phyloP scores from a whole-genome alignment of 495 filamentous ascomycete species.

The Penicillium mononematosum region DNA sequence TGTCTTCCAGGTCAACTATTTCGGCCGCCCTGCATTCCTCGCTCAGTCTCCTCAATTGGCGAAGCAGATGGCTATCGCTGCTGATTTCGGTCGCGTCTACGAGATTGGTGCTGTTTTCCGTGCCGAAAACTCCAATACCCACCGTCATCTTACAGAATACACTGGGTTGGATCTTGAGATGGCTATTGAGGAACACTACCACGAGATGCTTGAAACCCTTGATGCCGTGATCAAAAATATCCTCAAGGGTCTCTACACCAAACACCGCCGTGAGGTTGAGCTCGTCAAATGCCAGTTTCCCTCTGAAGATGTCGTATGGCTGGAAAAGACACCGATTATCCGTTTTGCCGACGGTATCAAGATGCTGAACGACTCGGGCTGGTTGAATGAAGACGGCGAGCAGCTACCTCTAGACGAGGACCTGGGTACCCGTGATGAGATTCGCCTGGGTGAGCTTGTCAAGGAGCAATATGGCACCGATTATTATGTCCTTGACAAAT shows the following conservation, averaged over 20 bases:
- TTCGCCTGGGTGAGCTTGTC: conserved; percentile 77
- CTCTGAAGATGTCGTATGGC: conserved; percentile 70
- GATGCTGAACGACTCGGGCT: conserved; percentile 79
- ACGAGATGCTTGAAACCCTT: conserved; percentile 74
- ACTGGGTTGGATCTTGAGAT: conserved; percentile 95
- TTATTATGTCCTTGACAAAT: conserved; percentile 95
- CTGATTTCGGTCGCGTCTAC: conserved; percentile 84
- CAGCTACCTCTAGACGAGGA: conserved; percentile 69
- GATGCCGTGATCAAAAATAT: conserved; percentile 81
- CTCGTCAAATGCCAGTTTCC: conserved; percentile 64
- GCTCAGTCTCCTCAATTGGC: conserved; percentile 92
- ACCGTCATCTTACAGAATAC: conserved; percentile 93
- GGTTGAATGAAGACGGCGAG: conserved; percentile 73
- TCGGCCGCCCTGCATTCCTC: conserved; percentile 75
- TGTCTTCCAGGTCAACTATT: conserved; percentile 87
- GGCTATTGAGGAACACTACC: conserved; percentile 87
- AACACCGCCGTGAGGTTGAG: conserved; percentile 67
- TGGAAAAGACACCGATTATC: conserved; percentile 78
- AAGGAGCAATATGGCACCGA: conserved; percentile 85
- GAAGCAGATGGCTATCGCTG: conserved; percentile 91
- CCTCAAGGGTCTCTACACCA: conserved; percentile 66
- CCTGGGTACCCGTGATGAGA: conserved; percentile 79
- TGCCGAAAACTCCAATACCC: conserved; percentile 92
- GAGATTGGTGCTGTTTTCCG: conserved; percentile 88
- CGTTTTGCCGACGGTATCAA: conserved; percentile 76